These are phyloP conservation scores for Kazachstania psychrophila DNA, from an alignment of 805 yeast species.

Conservation along the genomic window DNA sequence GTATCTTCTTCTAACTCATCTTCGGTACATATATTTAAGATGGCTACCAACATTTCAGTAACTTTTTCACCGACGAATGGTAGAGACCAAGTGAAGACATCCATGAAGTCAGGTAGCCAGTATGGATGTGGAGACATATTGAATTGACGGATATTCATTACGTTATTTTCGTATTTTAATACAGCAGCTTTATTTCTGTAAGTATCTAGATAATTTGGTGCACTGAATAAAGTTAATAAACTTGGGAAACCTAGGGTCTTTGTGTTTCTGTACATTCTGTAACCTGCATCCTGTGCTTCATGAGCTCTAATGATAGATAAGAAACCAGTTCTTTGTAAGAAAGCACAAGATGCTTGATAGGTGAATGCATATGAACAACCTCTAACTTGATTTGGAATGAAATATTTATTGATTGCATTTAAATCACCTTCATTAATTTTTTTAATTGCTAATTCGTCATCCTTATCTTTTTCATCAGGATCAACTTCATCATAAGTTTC, in stretches of 20 bases:
- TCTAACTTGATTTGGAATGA: conserved; percentile 61
- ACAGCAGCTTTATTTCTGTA: conserved; percentile 95
- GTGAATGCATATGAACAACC: conserved; percentile 92
- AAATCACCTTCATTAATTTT: conserved; percentile 2
- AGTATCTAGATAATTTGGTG: conserved; percentile 88
- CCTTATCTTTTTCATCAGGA: conserved; percentile 4
- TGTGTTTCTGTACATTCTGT: conserved; percentile 85
- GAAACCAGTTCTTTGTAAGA: conserved; percentile 67
- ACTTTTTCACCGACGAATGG: conserved; percentile 97
- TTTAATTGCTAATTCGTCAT: conserved; percentile 1
- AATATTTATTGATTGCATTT: conserved; percentile 25
- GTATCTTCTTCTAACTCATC: conserved; percentile 81
- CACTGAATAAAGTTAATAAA: conserved; percentile 82
- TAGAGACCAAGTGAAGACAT: conserved; percentile 92
- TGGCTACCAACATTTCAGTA: conserved; percentile 84
- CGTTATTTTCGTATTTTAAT: conserved; percentile 80
- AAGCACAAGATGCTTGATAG: conserved; percentile 70
- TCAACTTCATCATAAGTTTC: conserved; percentile 72
- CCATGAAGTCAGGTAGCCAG: conserved; percentile 95
- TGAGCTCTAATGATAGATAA: conserved; percentile 89
- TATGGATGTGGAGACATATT: conserved; percentile 91
- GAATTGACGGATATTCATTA: conserved; percentile 92
- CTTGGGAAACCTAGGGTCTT: conserved; percentile 81
- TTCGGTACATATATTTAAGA: conserved; percentile 88
- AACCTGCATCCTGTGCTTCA: conserved; percentile 97